These are phyloP conservation scores for Nicotiana obtusifolia DNA, from an alignment of 257 asterid species.

Conservation along the genomic window DNA sequence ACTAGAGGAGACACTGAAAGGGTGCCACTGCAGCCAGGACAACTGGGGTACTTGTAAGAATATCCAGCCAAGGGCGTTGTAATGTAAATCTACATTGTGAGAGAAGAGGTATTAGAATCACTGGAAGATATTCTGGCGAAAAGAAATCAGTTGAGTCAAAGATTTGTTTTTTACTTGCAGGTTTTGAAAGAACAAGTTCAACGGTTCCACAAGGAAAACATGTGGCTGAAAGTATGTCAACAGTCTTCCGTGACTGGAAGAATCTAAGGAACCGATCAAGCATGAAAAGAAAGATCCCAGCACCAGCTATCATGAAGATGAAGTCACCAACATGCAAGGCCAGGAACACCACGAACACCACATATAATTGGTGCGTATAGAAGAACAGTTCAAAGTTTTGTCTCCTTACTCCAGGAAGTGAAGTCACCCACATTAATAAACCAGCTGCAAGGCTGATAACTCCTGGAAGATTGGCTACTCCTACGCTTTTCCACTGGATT, in stretches of 20 bases:
- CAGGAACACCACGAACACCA: conserved; percentile 52
- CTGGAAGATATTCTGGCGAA: not conserved
- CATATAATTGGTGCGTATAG: conserved; percentile 25
- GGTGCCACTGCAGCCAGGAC: conserved; percentile 76
- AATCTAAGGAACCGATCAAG: conserved; percentile 66
- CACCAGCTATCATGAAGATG: conserved; percentile 52
- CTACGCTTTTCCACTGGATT: conserved; percentile 1
- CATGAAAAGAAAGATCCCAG: conserved; percentile 56
- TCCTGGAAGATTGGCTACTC: conserved; percentile 20
- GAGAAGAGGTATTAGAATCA: not conserved
- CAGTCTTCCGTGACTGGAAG: conserved; percentile 53
- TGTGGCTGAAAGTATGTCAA: conserved; percentile 47
- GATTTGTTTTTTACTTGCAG: conserved; percentile 32
- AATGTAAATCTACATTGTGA: conserved; percentile 38
- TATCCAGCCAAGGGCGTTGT: conserved; percentile 68
- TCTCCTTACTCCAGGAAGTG: conserved; percentile 21
- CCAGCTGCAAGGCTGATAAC: conserved; percentile 20
- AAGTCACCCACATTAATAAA: conserved; percentile 18
- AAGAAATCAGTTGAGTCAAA: not conserved
- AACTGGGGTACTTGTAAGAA: conserved; percentile 54
- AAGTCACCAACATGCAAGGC: conserved; percentile 58
- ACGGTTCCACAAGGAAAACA: conserved; percentile 64
- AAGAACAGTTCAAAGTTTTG: conserved; percentile 20
- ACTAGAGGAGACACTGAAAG: conserved; percentile 67
- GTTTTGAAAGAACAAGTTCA: conserved; percentile 54